Percentiles rank a stretch among this genome's conserved stretches.
Conservation (phyloP, 805 yeast species). For the Saccharomycopsis olivae region DNA sequence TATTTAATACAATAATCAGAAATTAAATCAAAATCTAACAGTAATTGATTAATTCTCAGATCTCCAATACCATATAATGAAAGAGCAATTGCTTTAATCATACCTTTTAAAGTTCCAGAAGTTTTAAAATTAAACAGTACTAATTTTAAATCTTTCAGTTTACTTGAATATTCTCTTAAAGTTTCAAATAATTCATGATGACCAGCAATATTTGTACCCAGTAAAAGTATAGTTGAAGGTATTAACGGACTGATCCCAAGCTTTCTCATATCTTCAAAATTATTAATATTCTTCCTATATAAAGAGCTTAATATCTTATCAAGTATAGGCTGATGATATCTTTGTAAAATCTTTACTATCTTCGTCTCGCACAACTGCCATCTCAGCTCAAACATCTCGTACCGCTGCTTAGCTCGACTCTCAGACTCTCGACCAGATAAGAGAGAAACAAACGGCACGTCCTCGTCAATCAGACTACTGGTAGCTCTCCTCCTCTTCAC, state of each 20-base stretch:
- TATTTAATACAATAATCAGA: conserved; percentile 7
- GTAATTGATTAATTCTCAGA: neutral
- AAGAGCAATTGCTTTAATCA: conserved; percentile 5
- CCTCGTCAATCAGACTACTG: too few species aligned
- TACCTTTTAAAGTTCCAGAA: conserved; percentile 7
- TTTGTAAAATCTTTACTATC: too few species aligned
- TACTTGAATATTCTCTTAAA: neutral
- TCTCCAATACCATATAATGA: conserved; percentile 3
- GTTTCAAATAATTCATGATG: conserved; percentile 5
- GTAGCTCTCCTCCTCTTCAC: too few species aligned
- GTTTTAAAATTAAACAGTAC: conserved; percentile 13
- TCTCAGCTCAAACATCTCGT: too few species aligned
- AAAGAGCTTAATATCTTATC: too few species aligned
- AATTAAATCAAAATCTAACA: conserved; percentile 10
- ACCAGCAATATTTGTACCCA: conserved; percentile 14
- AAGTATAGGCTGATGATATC: too few species aligned
- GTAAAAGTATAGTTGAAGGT: conserved; percentile 8
- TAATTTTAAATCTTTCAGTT: conserved; percentile 3
- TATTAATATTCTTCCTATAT: too few species aligned
- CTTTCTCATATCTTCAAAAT: neutral
- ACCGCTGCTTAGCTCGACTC: too few species aligned
- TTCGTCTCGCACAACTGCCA: too few species aligned
- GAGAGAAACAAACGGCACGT: too few species aligned
- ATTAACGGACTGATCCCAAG: conserved; percentile 2
- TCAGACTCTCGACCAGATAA: too few species aligned